Conservation (phyloP, 2,329 filamentous ascomycete genomes). For the Penicillium paneum region DNA sequence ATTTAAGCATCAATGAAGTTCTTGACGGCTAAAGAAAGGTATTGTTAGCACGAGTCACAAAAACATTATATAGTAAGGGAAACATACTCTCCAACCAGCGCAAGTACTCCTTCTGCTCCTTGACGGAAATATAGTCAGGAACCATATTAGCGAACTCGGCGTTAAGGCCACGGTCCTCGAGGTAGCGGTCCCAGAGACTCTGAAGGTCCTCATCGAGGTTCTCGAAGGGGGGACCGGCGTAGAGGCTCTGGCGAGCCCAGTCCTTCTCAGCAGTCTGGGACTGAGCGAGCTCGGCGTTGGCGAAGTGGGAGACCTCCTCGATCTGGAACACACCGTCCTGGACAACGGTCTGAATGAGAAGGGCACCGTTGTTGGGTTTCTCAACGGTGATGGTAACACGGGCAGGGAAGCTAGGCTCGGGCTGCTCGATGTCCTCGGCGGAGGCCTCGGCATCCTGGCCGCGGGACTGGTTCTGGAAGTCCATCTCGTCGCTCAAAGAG, state of each 20-base stretch:
- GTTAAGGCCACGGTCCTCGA: conserved; percentile 91
- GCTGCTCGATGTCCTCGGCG: conserved; percentile 46
- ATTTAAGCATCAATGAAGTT: conserved; percentile 70
- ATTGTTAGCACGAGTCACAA: conserved; percentile 3
- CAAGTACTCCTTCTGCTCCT: conserved; percentile 98
- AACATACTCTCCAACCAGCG: conserved; percentile 72
- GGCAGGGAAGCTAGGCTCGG: conserved; percentile 66
- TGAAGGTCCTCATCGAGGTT: conserved; percentile 96
- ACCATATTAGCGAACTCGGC: conserved; percentile 83
- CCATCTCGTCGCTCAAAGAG: conserved; percentile 57
- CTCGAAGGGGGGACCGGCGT: conserved; percentile 87
- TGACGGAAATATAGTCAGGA: conserved; percentile 93
- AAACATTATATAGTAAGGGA: not conserved
- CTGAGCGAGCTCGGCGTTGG: conserved; percentile 72
- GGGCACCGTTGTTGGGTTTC: conserved; percentile 78
- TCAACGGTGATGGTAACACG: conserved; percentile 83
- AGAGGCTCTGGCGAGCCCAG: conserved; percentile 72
- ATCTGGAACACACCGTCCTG: conserved; percentile 84
- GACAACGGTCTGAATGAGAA: conserved; percentile 81
- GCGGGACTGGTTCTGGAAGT: conserved; percentile 55
- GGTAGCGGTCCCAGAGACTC: conserved; percentile 83
- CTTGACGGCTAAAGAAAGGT: conserved; percentile 63
- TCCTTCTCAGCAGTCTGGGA: conserved; percentile 71
- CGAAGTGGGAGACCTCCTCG: conserved; percentile 87
- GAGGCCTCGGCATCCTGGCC: conserved; percentile 36